phyloP scores from a whole-genome alignment of 768 basidiomycete genomes.

The Xerocomellus intermedius region DNA sequence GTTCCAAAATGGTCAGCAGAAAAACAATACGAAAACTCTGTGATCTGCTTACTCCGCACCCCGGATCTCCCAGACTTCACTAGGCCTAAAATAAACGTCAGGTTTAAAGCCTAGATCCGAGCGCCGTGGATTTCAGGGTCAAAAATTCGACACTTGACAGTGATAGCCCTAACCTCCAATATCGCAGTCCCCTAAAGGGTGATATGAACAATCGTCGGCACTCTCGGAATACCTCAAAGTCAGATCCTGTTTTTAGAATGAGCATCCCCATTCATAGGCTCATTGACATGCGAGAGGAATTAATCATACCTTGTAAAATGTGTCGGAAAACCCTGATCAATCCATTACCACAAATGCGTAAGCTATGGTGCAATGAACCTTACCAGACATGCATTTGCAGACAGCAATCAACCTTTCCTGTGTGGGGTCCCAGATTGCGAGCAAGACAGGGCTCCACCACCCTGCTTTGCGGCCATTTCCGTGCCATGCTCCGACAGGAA shows the following conservation, averaged over 20 bases:
- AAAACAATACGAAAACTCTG: background rate
- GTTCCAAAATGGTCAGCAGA: conserved; percentile 9
- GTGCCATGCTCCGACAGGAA: conserved; percentile 83
- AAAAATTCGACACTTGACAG: background rate
- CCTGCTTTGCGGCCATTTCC: conserved; percentile 85
- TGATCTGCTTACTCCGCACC: conserved; percentile 58
- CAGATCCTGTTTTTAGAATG: conserved; percentile 48
- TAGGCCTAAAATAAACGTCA: conserved; percentile 66
- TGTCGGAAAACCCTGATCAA: conserved; percentile 73
- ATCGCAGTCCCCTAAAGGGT: conserved; percentile 59
- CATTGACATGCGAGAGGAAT: background rate
- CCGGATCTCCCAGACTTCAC: conserved; percentile 87
- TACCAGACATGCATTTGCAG: conserved; percentile 89
- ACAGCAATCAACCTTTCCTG: conserved; percentile 67
- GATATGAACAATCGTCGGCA: conserved; percentile 51
- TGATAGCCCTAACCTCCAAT: conserved; percentile 50
- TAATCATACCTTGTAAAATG: conserved; percentile 64
- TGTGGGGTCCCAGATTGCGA: conserved; percentile 70
- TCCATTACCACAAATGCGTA: background rate
- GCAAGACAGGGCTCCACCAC: conserved; percentile 91
- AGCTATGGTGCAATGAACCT: conserved; percentile 16
- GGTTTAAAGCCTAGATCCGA: conserved; percentile 52
- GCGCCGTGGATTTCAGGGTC: background rate
- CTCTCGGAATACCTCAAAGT: conserved; percentile 59
- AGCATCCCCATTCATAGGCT: background rate